Evolutionary conservation across 371 early-diverging fungal genomes (phyloP).

Genomic region (Rhizopus sp.): DNA sequence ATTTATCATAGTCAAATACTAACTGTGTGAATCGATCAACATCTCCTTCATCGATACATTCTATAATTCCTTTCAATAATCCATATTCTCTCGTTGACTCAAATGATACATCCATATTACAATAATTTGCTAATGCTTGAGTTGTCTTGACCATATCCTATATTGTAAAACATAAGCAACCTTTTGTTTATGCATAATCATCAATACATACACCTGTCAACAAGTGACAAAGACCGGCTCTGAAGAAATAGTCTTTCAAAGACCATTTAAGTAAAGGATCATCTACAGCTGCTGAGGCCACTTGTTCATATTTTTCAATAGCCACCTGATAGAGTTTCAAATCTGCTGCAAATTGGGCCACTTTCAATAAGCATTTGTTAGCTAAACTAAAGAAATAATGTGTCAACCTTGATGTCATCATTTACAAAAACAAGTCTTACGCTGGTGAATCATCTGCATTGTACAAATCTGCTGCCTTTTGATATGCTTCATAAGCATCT

Average conservation of each 20-base stretch:
- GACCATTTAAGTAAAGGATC: constrained; percentile 93
- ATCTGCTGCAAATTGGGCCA: constrained; percentile 89
- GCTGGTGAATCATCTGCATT: constrained; percentile 88
- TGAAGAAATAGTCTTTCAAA: constrained; percentile 92
- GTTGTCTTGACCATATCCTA: constrained; percentile 42
- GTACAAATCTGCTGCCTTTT: constrained; percentile 91
- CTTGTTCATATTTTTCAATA: constrained; percentile 84
- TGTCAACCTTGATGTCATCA: neutral
- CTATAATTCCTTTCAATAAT: constrained; percentile 74
- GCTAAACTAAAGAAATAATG: constrained; percentile 62
- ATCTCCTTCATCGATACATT: constrained; percentile 80
- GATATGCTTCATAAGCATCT: constrained; percentile 85
- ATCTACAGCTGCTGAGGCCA: constrained; percentile 82
- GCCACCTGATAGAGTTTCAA: constrained; percentile 87
- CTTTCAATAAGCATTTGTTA: constrained; percentile 88
- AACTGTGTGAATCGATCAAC: constrained; percentile 79
- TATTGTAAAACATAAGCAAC: neutral
- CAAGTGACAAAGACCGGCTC: constrained; percentile 91
- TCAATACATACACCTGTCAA: constrained; percentile 59
- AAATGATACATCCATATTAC: constrained; percentile 83
- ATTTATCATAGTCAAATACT: constrained; percentile 83
- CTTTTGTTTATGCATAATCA: neutral
- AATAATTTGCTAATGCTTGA: constrained; percentile 45
- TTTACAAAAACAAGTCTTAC: constrained; percentile 34
- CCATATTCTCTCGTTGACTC: constrained; percentile 81